Evolutionary conservation across 2,329 filamentous ascomycete species (phyloP).

Genomic region (Aspergillus sp.): DNA sequence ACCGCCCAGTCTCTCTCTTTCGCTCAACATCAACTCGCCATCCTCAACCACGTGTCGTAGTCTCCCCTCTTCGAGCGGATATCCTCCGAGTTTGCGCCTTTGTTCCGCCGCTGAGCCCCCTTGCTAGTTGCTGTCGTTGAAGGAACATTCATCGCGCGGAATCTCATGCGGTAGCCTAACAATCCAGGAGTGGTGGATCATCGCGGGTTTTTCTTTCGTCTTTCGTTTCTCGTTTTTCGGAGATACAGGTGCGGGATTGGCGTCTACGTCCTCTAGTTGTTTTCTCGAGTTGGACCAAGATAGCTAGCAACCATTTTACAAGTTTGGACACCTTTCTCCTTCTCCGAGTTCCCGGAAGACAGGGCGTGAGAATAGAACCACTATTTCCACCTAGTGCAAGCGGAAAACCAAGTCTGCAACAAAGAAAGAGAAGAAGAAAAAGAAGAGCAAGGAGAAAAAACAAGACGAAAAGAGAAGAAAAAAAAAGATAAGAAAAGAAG

Average conservation of each 20-base stretch:
- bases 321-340: slow-evolving; percentile 44
- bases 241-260: slow-evolving; percentile 33
- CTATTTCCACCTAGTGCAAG: slow-evolving; percentile 22
- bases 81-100: neutral
- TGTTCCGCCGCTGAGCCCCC: slow-evolving; percentile 16
- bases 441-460: slow-evolving; percentile 26
- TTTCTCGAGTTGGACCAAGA: slow-evolving; percentile 45
- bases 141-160: slow-evolving; percentile 26
- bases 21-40: neutral
- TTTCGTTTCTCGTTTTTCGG: slow-evolving; percentile 27
- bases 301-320: slow-evolving; percentile 54
- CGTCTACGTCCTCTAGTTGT: slow-evolving; percentile 41
- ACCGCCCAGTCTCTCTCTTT: neutral
- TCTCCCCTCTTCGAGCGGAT: slow-evolving; percentile 2
- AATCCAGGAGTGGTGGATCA: slow-evolving; percentile 27
- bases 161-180: slow-evolving; percentile 30
- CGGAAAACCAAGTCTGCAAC: slow-evolving; percentile 24
- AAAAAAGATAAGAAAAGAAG: slow-evolving; percentile 13
- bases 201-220: slow-evolving; percentile 30
- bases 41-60: slow-evolving; percentile 6
- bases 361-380: slow-evolving; percentile 29
- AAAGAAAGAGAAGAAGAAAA: slow-evolving; percentile 22
- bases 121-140: slow-evolving; percentile 27
- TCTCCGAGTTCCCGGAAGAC: slow-evolving; percentile 36
- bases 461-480: slow-evolving; percentile 20